Evolutionary conservation across 805 yeast species (phyloP).

Genomic region (Starmerella powellii): DNA sequence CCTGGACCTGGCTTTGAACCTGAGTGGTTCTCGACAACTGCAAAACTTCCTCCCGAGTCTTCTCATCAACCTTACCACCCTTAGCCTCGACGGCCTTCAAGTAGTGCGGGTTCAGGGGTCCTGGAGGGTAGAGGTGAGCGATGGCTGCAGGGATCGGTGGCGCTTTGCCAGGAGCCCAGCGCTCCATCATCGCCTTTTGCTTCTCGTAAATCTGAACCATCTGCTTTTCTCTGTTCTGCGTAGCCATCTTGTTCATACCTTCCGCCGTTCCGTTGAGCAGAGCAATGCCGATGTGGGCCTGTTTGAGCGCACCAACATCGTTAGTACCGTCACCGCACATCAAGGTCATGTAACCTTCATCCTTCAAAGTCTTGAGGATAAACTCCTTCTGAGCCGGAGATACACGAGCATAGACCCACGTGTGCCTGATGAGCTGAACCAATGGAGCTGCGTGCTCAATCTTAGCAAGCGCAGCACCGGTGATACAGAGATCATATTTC

Average conservation of each 20-base stretch:
- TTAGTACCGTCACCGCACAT: slow-evolving; percentile 99
- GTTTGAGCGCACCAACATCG: slow-evolving; percentile 97
- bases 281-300: slow-evolving; percentile 98
- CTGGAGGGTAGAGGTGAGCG: slow-evolving; percentile 95
- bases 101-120: slow-evolving; percentile 80
- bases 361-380: slow-evolving; percentile 68
- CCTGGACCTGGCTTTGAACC: slow-evolving; percentile 30
- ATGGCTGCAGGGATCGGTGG: slow-evolving; percentile 69
- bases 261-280: slow-evolving; percentile 92
- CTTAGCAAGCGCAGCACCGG: slow-evolving; percentile 75
- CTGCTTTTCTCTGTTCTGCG: slow-evolving; percentile 56
- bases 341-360: slow-evolving; percentile 79
- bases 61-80: slow-evolving; percentile 67
- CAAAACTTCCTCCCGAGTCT: slow-evolving; percentile 31
- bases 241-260: slow-evolving; percentile 78
- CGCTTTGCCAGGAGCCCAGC: slow-evolving; percentile 56
- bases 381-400: slow-evolving; percentile 94
- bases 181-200: slow-evolving; percentile 63
- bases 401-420: slow-evolving; percentile 97
- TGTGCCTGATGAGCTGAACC: slow-evolving; percentile 61
- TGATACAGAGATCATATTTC: slow-evolving; percentile 73
- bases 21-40: slow-evolving; percentile 26
- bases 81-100: slow-evolving; percentile 72
- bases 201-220: slow-evolving; percentile 62
- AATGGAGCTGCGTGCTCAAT: slow-evolving; percentile 46